Evolutionary conservation across 2,329 filamentous ascomycete species (phyloP), one percentile per base, ranked within the genome.

Genomic region (Fusarium guadeloupense): DNA sequence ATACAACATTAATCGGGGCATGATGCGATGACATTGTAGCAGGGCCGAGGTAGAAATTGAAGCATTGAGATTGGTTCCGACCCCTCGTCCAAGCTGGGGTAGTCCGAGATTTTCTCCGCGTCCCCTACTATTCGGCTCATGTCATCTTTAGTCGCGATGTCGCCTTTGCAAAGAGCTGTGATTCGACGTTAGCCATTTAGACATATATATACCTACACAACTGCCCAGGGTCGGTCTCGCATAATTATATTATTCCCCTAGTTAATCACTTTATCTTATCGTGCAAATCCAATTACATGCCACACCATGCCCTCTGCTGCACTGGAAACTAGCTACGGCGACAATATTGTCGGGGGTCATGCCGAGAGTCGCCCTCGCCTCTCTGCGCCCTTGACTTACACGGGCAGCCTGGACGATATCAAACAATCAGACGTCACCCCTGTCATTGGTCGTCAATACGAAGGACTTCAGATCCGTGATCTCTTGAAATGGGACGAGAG

Each of bases 381-480:
- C 28, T 54, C 66, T 23, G 52, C 74, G 46, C 76, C 77, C 17
- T 69, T 81, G 46, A 69, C 72, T 56, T 78, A 77, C 63, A 74
- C 75, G 28, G 78, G 79, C 38, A 74, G 72, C 17, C 74, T 81
- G 5, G 77, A 81, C 23, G 64, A 61, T 9, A 77, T 76, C 62
- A 68, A 73, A 31, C 71, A 76, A 39, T 54, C 66, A n/a, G 73
- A 76, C 45, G 66, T 81, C 20, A 84, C 82, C 14, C 81, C 81
- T 9, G 76, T 79, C 38, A 83, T 84, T 35, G 82, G 82, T 2
- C 77, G 77, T 26, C 81, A 84, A 64, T 84, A 79, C 63, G 68
- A 68, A 9, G 71, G 68, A 9, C 71, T 78, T 12, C 73, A 77
- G 48, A 69, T 78, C 30, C 66, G 58, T 14, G 68, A 75, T 67